Base-by-base conservation (phyloP, 2,329 filamentous ascomycete genomes). In the Claviceps africana region DNA sequence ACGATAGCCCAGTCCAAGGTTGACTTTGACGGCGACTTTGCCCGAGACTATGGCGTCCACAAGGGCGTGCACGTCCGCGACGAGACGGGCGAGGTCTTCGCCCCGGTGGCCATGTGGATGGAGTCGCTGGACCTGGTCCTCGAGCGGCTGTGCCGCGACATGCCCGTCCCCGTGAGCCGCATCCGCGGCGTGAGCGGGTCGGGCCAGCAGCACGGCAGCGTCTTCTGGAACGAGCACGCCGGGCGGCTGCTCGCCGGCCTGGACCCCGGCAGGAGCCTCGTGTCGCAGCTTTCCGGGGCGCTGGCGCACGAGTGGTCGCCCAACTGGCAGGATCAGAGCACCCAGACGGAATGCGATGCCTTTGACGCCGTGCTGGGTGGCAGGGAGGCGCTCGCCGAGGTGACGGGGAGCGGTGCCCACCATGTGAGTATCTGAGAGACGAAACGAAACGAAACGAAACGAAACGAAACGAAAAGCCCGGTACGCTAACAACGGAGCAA, bases 271-370 rank as follows among this genome's bases (percentile, higher is more conserved):
- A 78, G 78, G 64, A 70, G 76, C 0, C 71, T 97, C 47, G 76
- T 86, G 48, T 81, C 86, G 55, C 89, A 95, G 70, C 72, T 97
- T 28, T 68, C 72, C 10, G 72, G 70, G 3, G 86, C 85, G 0
- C 87, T 97, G 63, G 86, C 89, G 17, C 85, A 94, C 66, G 83
- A 86, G 4, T 90, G 83, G 70, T 89, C 88, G 58, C 93, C 93
- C 8, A 98, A 97, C 67, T 98, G 93, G 93, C 93, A 97, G 70
- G 93, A 98, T 67, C 85, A 90, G 56, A 95, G 89, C 70, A 97
- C 93, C 2, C 89, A 96, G 71, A 76, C 76, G 58, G 87, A 98
- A 70, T 96, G 90, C 64, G 89, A 96, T 65, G 76, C 79, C 56
- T 97, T 97, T 63, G 90, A 97, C 66, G 76, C 72, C 5, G 72